Evolutionary conservation across 1,284 basidiomycete genomes (phyloP).

Genomic region (Cryptococcus hybrid): DNA sequence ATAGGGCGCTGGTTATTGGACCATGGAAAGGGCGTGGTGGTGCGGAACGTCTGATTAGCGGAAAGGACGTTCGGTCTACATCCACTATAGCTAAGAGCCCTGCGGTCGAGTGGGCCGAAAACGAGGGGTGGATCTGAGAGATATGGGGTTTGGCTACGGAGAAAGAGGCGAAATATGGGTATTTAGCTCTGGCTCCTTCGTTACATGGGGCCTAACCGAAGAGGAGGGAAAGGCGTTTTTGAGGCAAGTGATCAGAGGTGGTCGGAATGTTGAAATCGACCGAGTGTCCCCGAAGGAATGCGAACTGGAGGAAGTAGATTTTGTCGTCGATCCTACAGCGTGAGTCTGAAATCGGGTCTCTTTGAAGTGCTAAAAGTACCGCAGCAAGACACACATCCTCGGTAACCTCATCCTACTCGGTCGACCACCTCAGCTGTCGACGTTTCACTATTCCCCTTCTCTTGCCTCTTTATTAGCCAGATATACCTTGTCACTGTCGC

Average conservation of each 20-base stretch:
- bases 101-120: conserved; percentile 51
- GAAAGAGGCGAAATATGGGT: conserved; percentile 81
- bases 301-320: conserved; percentile 86
- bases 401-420: conserved; percentile 90
- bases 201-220: conserved; percentile 84
- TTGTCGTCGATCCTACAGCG: conserved; percentile 83
- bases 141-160: conserved; percentile 52
- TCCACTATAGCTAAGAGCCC: conserved; percentile 7
- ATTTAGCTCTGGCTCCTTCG: conserved; percentile 78
- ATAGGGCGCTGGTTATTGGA: conserved; percentile 46
- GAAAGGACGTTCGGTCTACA: conserved; percentile 31
- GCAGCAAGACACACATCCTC: conserved; percentile 74
- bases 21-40: conserved; percentile 48
- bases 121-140: conserved; percentile 47
- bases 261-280: conserved; percentile 60
- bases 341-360: conserved; percentile 50
- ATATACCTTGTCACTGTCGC: conserved; percentile 84
- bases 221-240: conserved; percentile 70
- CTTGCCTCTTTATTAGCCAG: conserved; percentile 65
- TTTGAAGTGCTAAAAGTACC: background rate
- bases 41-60: conserved; percentile 36
- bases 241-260: conserved; percentile 59
- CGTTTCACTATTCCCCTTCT: conserved; percentile 44
- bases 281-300: conserved; percentile 59
- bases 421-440: conserved; percentile 55